Evolutionary conservation across 768 basidiomycete species (phyloP).

Genomic region (Lyophyllum semitale): DNA sequence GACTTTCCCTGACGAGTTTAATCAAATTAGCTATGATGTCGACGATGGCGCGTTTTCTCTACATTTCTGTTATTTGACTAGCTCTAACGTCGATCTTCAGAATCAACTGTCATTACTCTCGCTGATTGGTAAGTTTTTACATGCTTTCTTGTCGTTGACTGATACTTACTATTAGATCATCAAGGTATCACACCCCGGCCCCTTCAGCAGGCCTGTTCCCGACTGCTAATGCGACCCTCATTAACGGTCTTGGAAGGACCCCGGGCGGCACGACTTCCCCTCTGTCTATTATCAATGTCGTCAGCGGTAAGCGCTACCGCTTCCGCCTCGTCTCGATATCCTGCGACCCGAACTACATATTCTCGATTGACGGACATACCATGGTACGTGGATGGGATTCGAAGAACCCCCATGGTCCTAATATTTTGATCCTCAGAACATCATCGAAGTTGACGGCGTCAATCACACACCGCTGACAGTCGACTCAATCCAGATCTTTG

Average conservation of each 20-base stretch:
- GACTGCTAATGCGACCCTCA: slow-evolving; percentile 17
- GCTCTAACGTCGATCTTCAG: slow-evolving; percentile 14
- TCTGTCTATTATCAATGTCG: slow-evolving; percentile 36
- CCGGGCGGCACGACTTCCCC: slow-evolving; percentile 20
- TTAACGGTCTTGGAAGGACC: slow-evolving; percentile 43
- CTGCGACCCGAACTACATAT: slow-evolving; percentile 38
- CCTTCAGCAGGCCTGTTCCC: background rate
- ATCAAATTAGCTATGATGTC: slow-evolving; percentile 23
- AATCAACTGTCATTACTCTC: slow-evolving; percentile 43
- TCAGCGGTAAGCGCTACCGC: slow-evolving; percentile 32
- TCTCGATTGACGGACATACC: slow-evolving; percentile 46
- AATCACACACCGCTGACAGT: slow-evolving; percentile 43
- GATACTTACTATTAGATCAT: background rate
- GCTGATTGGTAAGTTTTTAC: slow-evolving; percentile 32
- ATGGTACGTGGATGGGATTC: background rate
- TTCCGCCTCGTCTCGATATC: slow-evolving; percentile 35
- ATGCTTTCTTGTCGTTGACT: background rate
- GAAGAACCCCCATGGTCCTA: background rate
- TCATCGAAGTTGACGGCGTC: slow-evolving; percentile 54
- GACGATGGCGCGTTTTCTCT: slow-evolving; percentile 29
- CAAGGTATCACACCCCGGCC: background rate
- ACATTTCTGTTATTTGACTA: background rate
- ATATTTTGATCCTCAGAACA: slow-evolving; percentile 31
- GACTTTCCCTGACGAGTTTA: no score
- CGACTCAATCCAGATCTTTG: slow-evolving; percentile 44